phyloP scores from a whole-genome alignment of 2,329 filamentous ascomycete species.

The Pleoardoris graminearum region DNA sequence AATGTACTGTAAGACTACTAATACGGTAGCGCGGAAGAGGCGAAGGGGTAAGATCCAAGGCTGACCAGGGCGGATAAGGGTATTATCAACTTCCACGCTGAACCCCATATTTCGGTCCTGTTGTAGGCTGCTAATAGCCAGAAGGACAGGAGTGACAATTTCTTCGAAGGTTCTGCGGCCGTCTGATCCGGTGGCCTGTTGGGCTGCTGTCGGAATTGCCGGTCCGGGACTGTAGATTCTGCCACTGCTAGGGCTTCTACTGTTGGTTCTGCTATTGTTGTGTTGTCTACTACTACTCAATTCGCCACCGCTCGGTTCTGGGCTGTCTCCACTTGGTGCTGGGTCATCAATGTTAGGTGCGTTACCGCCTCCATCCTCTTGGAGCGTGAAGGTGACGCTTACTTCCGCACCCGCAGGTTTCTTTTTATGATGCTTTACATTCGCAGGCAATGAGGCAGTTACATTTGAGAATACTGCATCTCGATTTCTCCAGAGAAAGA shows the following conservation, averaged over 20 bases:
- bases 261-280: neutral
- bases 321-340: neutral
- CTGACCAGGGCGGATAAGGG: constrained; percentile 8
- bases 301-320: too few relatives aligned
- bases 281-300: too few relatives aligned
- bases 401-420: too few relatives aligned
- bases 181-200: too few relatives aligned
- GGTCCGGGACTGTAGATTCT: too few relatives aligned
- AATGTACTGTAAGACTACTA: constrained; percentile 3
- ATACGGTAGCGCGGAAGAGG: neutral
- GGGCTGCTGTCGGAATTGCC: too few relatives aligned
- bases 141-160: constrained; percentile 12
- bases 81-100: constrained; percentile 4
- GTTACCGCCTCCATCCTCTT: too few relatives aligned
- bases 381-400: neutral
- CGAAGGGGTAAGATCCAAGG: constrained; percentile 9
- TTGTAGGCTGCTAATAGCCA: constrained; percentile 14
- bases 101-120: constrained; percentile 5
- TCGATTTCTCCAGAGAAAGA: constrained; percentile 25
- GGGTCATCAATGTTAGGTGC: too few relatives aligned
- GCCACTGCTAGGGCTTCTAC: neutral
- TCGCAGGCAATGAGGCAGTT: neutral
- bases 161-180: neutral
- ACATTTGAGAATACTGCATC: neutral
- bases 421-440: neutral